phyloP scores from a whole-genome alignment of 352 stramenopile species.

The Peronospora tabacina region DNA sequence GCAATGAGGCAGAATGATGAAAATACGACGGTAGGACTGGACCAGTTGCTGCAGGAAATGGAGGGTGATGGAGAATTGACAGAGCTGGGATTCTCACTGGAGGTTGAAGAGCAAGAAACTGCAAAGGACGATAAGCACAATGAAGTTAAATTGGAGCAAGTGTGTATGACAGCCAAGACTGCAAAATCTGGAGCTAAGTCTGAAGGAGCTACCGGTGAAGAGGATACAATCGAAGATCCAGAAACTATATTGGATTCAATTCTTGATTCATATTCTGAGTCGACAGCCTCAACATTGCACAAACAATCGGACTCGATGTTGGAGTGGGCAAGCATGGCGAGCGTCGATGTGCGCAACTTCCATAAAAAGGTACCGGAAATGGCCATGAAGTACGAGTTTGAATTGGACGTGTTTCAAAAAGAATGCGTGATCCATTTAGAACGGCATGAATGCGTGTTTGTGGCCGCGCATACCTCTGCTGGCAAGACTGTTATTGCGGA shows the following conservation, averaged over 20 bases:
- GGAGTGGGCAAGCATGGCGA: constrained; percentile 68
- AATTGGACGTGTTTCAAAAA: constrained; percentile 96
- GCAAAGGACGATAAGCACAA: constrained; percentile 3
- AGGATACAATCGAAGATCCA: constrained; percentile 22
- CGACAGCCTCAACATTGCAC: constrained; percentile 10
- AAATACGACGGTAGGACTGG: constrained; percentile 48
- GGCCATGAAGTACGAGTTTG: constrained; percentile 75
- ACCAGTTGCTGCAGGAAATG: constrained; percentile 62
- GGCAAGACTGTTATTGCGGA: constrained; percentile 98
- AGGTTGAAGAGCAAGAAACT: constrained; percentile 27
- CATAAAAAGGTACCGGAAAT: constrained; percentile 76
- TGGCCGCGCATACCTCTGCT: constrained; percentile 94
- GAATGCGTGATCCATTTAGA: constrained; percentile 93
- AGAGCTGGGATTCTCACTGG: constrained; percentile 50
- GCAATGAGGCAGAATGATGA: constrained; percentile 47
- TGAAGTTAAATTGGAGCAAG: background rate
- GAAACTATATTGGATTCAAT: constrained; percentile 51
- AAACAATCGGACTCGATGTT: constrained; percentile 22
- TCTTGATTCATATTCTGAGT: constrained; percentile 20
- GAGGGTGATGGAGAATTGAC: constrained; percentile 58
- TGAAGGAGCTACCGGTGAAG: constrained; percentile 1
- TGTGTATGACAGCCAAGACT: background rate
- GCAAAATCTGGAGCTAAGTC: background rate
- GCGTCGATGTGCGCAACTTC: constrained; percentile 76
- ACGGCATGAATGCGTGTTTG: constrained; percentile 91